A percentile compares a stretch with the other conserved stretches of the same genome.
phyloP scores from a whole-genome alignment of 2,329 filamentous ascomycete genomes.

The Talaromyces marneffei region DNA sequence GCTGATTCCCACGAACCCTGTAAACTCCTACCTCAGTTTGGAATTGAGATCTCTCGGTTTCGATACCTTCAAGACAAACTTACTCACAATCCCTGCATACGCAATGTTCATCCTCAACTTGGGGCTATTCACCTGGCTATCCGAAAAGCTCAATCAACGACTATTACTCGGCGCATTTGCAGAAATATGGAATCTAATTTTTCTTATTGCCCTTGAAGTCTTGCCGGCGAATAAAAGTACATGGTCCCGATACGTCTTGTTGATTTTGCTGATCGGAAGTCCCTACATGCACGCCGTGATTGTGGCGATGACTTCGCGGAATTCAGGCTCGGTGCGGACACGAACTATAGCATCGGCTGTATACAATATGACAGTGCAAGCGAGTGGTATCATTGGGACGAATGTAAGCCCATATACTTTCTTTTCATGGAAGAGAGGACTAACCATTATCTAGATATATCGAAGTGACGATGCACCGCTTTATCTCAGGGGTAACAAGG shows the following conservation, averaged over 20 bases:
- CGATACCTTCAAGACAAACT: constrained; percentile 54
- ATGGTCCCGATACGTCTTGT: constrained; percentile 50
- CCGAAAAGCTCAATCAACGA: constrained; percentile 52
- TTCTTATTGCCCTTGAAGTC: constrained; percentile 48
- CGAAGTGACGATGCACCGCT: constrained; percentile 51
- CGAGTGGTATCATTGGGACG: constrained; percentile 35
- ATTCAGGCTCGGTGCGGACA: constrained; percentile 39
- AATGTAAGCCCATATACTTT: constrained; percentile 25
- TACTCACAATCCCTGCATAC: constrained; percentile 57
- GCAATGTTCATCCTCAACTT: constrained; percentile 54
- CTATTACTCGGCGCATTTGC: constrained; percentile 49
- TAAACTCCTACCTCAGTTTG: constrained; percentile 35
- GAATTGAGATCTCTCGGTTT: constrained; percentile 51
- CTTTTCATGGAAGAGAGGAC: not conserved
- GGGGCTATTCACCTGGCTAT: constrained; percentile 49
- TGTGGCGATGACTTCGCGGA: constrained; percentile 41
- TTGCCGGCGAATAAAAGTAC: constrained; percentile 44
- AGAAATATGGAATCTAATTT: constrained; percentile 49
- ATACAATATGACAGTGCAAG: constrained; percentile 45
- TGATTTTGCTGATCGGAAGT: constrained; percentile 50
- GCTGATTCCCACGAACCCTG: constrained; percentile 36
- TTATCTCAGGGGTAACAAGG: constrained; percentile 54
- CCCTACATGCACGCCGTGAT: constrained; percentile 56
- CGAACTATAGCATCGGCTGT: constrained; percentile 40
- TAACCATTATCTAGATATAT: constrained; percentile 43